These are phyloP conservation scores for Galerina sulciceps DNA, from an alignment of 768 basidiomycete species.

Conservation along the genomic window DNA sequence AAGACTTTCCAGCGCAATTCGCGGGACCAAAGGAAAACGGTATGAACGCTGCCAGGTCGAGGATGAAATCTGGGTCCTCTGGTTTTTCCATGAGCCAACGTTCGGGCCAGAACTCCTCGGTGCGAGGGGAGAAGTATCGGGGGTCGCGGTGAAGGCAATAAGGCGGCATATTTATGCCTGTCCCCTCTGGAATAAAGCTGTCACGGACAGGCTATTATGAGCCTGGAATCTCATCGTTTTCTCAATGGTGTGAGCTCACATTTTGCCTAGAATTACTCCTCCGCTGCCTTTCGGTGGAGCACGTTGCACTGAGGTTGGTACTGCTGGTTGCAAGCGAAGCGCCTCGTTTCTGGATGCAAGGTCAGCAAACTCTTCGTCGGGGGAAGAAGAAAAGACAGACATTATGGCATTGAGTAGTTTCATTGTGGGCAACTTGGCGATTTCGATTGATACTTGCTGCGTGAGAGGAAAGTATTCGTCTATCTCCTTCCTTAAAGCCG, in stretches of 20 bases:
- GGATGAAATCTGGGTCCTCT: background rate
- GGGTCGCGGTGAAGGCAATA: slow-evolving; percentile 40
- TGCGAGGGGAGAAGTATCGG: slow-evolving; percentile 40
- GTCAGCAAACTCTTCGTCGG: slow-evolving; percentile 15
- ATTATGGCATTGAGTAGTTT: slow-evolving; percentile 34
- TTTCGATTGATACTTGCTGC: slow-evolving; percentile 7
- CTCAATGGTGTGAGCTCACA: background rate
- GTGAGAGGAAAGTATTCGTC: slow-evolving; percentile 19
- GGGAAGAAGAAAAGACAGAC: slow-evolving; percentile 23
- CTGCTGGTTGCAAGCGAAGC: slow-evolving; percentile 39
- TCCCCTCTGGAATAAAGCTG: slow-evolving; percentile 46
- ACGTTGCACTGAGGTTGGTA: slow-evolving; percentile 36
- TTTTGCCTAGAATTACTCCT: slow-evolving; percentile 28
- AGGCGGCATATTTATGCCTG: slow-evolving; percentile 35
- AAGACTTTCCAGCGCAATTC: slow-evolving; percentile 50
- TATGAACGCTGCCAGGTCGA: slow-evolving; percentile 34
- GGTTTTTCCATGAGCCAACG: slow-evolving; percentile 32
- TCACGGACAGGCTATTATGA: background rate
- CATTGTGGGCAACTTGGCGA: slow-evolving; percentile 22
- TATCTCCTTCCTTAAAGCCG: slow-evolving; percentile 29
- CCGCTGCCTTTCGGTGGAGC: slow-evolving; percentile 33
- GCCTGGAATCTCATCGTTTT: background rate
- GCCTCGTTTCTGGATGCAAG: slow-evolving; percentile 29
- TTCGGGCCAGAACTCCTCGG: slow-evolving; percentile 40
- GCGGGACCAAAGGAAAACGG: slow-evolving; percentile 50